Evolutionary conservation across 164 flowering plant genomes (phyloP), one percentile per base, ranked within the genome.

Genomic region (Sedum album): DNA sequence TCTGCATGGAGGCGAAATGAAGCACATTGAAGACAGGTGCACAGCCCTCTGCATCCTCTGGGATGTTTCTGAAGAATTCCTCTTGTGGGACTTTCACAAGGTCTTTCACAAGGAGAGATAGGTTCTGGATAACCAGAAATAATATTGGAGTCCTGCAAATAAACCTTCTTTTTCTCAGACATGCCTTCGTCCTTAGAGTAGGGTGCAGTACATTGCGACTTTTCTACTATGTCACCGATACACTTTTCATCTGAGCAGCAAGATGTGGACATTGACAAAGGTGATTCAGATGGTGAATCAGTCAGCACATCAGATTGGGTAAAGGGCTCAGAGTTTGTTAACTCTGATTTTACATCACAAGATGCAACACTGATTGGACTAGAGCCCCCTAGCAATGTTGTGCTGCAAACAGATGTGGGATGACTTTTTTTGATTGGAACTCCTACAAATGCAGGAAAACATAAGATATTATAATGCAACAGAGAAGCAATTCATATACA

Each of bases 1-100:
- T 85, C 90, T 20, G 90, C 90, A 79, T 90, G 79, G 23, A 86
- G 85, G 23, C 84, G 84, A 73, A 85, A 86, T 4, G 91, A 82
- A 66, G 89, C 71, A 72, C 93, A 88, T 35, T 73, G 76, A 36
- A 83, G 74, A 76, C 96, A 90, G 60, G 65, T 66, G 69, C 91
- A 88, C 8, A 79, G 67, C 30, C 90, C 93, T 72, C 87, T 79
- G 79, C 91, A 85, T 28, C 84, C 87, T 66, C 79, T 63, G 14
- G 82, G 84, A 74, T 75, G 77, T 72, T 78, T 85, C 78, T 86
- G 85, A 23, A 86, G 77, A 69, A 90, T 86, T 30, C 91, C 86
- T 69, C 78, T 84, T 2, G 42, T 53, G 30, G 66, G 66, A 70
- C 72, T 73, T 71, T 18, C 68, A 42, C 17, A 42, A 69, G 70